Conservation (phyloP, 139 green algal species). For the Pleodorina starrii region DNA sequence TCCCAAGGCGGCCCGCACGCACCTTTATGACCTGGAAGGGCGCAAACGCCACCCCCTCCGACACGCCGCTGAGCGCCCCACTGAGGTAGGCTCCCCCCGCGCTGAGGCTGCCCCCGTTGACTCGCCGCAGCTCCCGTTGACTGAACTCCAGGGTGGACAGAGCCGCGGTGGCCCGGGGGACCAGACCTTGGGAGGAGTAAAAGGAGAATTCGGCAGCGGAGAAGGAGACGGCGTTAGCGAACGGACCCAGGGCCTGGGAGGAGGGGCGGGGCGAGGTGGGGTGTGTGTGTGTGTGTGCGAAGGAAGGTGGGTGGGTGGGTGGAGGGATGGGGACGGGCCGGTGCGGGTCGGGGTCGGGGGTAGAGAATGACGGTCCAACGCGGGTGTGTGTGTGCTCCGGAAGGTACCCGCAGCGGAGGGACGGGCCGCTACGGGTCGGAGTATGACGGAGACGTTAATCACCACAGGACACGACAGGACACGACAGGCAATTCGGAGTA, state of each 20-base stretch:
- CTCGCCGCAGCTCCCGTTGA: slow-evolving; percentile 30
- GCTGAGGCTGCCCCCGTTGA: slow-evolving; percentile 48
- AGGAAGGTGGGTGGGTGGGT: not conserved
- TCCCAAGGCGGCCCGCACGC: not conserved
- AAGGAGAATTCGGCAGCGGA: not conserved
- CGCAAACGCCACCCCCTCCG: slow-evolving; percentile 66
- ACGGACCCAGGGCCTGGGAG: too few relatives aligned
- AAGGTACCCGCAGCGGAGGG: not conserved
- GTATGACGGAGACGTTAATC: too few relatives aligned
- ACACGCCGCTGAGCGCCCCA: slow-evolving; percentile 59
- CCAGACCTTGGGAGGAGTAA: not conserved
- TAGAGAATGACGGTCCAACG: too few relatives aligned
- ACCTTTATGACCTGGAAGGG: slow-evolving; percentile 79
- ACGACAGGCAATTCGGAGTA: too few relatives aligned
- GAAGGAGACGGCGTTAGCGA: not conserved
- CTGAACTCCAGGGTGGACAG: slow-evolving; percentile 71
- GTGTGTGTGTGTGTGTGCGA: not conserved
- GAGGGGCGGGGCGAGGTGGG: not conserved
- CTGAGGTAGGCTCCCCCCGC: slow-evolving; percentile 48
- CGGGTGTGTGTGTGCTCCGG: not conserved
- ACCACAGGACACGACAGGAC: too few relatives aligned
- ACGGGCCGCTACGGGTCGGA: too few relatives aligned
- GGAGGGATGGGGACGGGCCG: not conserved
- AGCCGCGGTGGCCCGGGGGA: slow-evolving; percentile 62
- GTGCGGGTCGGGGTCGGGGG: too few relatives aligned